Percentiles rank a stretch among this genome's conserved stretches.
These are phyloP conservation scores for Bolboschoenus planiculmis DNA, from an alignment of 176 grass and related monocot species.

Conservation along the genomic window DNA sequence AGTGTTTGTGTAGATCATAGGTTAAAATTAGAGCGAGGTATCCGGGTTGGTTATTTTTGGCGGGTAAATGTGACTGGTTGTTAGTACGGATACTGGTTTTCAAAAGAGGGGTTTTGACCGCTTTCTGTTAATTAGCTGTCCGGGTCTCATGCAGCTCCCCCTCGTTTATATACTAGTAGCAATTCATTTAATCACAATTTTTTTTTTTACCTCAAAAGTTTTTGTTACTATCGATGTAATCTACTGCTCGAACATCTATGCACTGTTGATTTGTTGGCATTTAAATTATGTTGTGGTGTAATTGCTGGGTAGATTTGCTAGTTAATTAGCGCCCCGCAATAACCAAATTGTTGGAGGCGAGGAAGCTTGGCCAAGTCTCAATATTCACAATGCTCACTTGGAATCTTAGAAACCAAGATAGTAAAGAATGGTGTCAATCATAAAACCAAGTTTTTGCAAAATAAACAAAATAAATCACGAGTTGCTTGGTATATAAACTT, in stretches of 20 bases:
- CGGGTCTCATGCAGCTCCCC: neutral
- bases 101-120: neutral
- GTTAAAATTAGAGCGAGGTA: neutral
- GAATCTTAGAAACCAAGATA: neutral
- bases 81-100: neutral
- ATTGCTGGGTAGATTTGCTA: neutral
- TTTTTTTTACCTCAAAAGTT: neutral
- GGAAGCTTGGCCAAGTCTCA: neutral
- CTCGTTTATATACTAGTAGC: neutral
- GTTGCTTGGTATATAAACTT: neutral
- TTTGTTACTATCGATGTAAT: neutral
- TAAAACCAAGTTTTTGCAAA: neutral
- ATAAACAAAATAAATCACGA: neutral
- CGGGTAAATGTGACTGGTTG: neutral
- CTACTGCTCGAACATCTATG: neutral
- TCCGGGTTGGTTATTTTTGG: slow-evolving; percentile 1
- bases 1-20: neutral
- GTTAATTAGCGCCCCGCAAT: neutral
- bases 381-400: neutral
- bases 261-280: neutral
- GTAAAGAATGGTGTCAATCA: neutral
- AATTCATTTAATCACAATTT: neutral
- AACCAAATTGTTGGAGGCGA: neutral
- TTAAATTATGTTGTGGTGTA: neutral
- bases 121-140: neutral